Conservation (phyloP, 306 rosid genomes). For the Glycine soja region DNA sequence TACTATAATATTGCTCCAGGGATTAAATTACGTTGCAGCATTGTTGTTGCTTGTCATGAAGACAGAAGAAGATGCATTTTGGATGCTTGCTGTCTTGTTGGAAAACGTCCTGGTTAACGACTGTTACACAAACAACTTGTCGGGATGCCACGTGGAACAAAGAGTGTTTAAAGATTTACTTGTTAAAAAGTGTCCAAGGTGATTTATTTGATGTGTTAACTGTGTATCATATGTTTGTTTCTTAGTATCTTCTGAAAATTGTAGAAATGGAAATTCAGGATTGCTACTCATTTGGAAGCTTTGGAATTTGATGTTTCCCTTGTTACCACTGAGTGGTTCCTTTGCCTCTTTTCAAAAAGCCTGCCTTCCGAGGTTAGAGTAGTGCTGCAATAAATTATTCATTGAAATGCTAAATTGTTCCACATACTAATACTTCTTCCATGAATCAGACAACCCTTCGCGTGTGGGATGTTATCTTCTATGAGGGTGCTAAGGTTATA, state of each 20-base stretch:
- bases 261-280: slow-evolving; percentile 68
- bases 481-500: slow-evolving; percentile 92
- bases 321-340: slow-evolving; percentile 98
- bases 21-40: slow-evolving; percentile 96
- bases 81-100: slow-evolving; percentile 97
- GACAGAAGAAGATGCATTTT: slow-evolving; percentile 98
- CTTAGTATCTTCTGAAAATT: slow-evolving; percentile 44
- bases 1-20: slow-evolving; percentile 62
- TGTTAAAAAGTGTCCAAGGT: slow-evolving; percentile 89
- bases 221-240: slow-evolving; percentile 25
- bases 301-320: slow-evolving; percentile 96
- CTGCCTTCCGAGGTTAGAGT: slow-evolving; percentile 89
- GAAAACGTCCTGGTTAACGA: slow-evolving; percentile 93
- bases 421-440: slow-evolving; percentile 44
- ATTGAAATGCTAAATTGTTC: slow-evolving; percentile 36
- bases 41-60: slow-evolving; percentile 95
- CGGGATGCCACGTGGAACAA: slow-evolving; percentile 99
- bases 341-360: slow-evolving; percentile 93
- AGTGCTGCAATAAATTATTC: slow-evolving; percentile 5
- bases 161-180: slow-evolving; percentile 95
- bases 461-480: slow-evolving; percentile 98
- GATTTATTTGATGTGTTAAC: slow-evolving; percentile 32
- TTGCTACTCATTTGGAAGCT: slow-evolving; percentile 83
- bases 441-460: slow-evolving; percentile 81
- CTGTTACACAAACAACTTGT: slow-evolving; percentile 92